Base-by-base conservation (phyloP, 2,329 filamentous ascomycete species). In the Waltergamsia citrina region DNA sequence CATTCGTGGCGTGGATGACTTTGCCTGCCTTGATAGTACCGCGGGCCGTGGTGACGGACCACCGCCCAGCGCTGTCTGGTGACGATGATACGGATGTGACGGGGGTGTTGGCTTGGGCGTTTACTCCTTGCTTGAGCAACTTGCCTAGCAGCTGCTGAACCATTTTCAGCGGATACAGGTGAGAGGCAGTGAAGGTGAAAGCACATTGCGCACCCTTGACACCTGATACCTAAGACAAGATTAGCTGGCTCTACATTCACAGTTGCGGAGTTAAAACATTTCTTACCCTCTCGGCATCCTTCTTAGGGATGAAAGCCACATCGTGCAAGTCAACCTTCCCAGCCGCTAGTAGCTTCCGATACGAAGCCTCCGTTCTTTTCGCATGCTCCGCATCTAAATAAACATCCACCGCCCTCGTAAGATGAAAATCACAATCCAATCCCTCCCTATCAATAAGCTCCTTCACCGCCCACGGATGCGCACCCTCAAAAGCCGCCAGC, bases 1-100 rank as follows among this genome's bases (percentile, higher is more conserved):
- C 69, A 39, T 78, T 76, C 1, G 70, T 77, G 24, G 68, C 68
- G 40, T 78, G 69, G 3, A 78, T 57, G 6, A 78, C 52, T 32
- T 71, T 61, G 3, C 53, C 53, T 11, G 68, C 59, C 1, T 43
- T 46, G 11, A 75, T 58, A 0, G 27, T 41, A 0, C 70, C 71
- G 4, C 67, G 53, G 0, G 45, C 38, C 0, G 73, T 77, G 3
- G 47, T 39, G 2, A 75, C 36, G 2, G 48, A 40, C 41, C 67
- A 70, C 2, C 51, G n/a, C n/a, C n/a, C n/a, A n/a, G n/a, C n/a
- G n/a, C n/a, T 60, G 11, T 49, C 2, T 38, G 19, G n/a, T 48
- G 53, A 3, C 43, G 33, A 15, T 42, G 49, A 20, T 38, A 53
- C 37, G 9, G 41, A 38, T 4, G 38, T 41, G 4, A 46, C 51